phyloP scores from a whole-genome alignment of 805 yeast species.

The Cyberlindnera nakhonratchasimensis region DNA sequence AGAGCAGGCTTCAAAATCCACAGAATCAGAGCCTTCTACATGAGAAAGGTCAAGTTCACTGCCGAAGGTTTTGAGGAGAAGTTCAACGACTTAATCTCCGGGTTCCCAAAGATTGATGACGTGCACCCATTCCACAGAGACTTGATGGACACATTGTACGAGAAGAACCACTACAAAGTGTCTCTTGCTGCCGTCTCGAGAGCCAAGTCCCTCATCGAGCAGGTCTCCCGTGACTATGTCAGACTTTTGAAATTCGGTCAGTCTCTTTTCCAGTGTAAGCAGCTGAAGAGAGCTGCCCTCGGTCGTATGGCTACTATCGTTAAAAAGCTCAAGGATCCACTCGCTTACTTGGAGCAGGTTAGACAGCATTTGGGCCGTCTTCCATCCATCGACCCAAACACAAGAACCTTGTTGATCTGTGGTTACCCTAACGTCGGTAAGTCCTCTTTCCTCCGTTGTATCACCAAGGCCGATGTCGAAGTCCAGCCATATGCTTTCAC shows the following conservation, averaged over 20 bases:
- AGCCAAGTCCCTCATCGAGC: conserved; percentile 92
- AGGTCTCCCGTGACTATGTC: conserved; percentile 92
- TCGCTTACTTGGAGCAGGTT: conserved; percentile 92
- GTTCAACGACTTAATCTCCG: conserved; percentile 76
- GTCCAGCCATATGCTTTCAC: conserved; percentile 99
- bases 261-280: conserved; percentile 97
- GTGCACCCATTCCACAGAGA: conserved; percentile 98
- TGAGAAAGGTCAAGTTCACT: conserved; percentile 96
- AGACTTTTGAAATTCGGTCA: conserved; percentile 96
- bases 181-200: conserved; percentile 92
- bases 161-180: conserved; percentile 96
- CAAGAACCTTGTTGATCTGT: conserved; percentile 94
- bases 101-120: conserved; percentile 95
- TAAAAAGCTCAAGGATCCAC: conserved; percentile 92
- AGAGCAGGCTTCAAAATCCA: conserved; percentile 95
- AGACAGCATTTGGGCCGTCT: conserved; percentile 98
- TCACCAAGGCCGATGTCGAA: conserved; percentile 97
- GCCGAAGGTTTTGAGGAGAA: conserved; percentile 96
- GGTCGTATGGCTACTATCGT: conserved; percentile 99
- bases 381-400: conserved; percentile 97
- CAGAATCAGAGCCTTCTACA: conserved; percentile 94
- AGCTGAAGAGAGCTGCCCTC: conserved; percentile 94
- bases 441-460: conserved; percentile 87
- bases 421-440: conserved; percentile 99
- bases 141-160: conserved; percentile 95